phyloP scores from a whole-genome alignment of 2,329 filamentous ascomycete species.

The Alternaria triticina region DNA sequence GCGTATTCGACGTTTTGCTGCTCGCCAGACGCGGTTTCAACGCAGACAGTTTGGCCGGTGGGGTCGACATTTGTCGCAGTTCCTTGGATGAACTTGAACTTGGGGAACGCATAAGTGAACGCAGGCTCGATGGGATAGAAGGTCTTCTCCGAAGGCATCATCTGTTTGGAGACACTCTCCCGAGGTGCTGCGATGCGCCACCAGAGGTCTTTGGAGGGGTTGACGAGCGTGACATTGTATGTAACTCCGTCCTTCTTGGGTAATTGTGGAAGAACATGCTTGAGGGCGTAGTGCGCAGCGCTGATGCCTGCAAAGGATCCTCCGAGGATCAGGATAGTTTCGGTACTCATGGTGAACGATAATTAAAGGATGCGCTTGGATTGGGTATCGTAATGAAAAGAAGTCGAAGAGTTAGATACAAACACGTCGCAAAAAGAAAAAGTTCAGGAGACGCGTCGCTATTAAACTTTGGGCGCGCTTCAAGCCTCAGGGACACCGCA shows the following conservation, averaged over 20 bases:
- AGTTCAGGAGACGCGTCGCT: conserved; percentile 11
- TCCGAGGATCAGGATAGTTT: conserved; percentile 47
- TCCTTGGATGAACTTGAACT: conserved; percentile 61
- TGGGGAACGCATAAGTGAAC: conserved; percentile 58
- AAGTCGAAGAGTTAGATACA: conserved; percentile 5
- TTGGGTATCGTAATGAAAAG: conserved; percentile 11
- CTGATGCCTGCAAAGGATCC: conserved; percentile 45
- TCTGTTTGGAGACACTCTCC: conserved; percentile 57
- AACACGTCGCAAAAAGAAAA: conserved; percentile 11
- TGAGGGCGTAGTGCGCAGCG: conserved; percentile 46
- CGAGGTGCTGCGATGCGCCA: conserved; percentile 63
- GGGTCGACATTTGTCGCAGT: conserved; percentile 57
- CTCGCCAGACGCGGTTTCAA: conserved; percentile 42
- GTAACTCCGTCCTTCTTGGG: conserved; percentile 44
- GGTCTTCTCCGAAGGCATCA: conserved; percentile 57
- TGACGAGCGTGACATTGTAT: conserved; percentile 63
- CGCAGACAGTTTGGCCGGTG: conserved; percentile 52
- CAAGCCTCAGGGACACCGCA: conserved; percentile 13
- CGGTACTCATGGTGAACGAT: conserved; percentile 35
- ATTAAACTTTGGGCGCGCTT: conserved; percentile 18
- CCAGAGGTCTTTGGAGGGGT: conserved; percentile 61
- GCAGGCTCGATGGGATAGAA: conserved; percentile 59
- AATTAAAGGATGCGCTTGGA: not conserved
- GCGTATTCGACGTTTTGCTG: conserved; percentile 54
- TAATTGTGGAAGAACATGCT: conserved; percentile 44